Evolutionary conservation across 2,329 filamentous ascomycete species (phyloP), one percentile per base, ranked within the genome.

Genomic region (Colletotrichum noveboracense): DNA sequence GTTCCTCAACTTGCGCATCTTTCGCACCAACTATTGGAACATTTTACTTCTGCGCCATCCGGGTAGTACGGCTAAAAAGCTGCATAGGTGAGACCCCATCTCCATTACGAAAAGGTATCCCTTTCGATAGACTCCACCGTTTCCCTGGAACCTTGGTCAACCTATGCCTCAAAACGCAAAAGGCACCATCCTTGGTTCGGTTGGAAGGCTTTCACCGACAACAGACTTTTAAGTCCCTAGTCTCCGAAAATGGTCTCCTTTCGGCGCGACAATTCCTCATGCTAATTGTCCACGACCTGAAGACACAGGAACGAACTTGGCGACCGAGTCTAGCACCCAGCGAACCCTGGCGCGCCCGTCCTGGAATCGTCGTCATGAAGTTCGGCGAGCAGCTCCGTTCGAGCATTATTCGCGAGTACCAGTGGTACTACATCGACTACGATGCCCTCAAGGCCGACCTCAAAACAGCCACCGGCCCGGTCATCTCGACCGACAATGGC

Each of bases 371-470:
- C 86, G 87, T 91, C 87, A 93, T 93, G 92, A 93, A 93, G 90
- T 99, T 98, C 89, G 97, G 97, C 84, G 95, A 98, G 87, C 96
- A 99, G 90, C 93, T 99, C 82, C 95, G 95, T 78, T 96, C 95
- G 82, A 98, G 96, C 84, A 91, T 98, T 83, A 98, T 98, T 86
- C 96, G 95, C 89, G 96, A 98, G 87, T 99, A 97, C 88, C 93
- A 96, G 85, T 98, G 96, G 93, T 95, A 98, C 89, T 99, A 99
- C 88, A 98, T 99, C 86, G 94, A 95, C 87, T 99, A 99, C 87
- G 96, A 98, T 84, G 95, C 94, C 78, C 91, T 99, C 66, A 99
- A 99, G 88, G 89, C 91, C 79, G 93, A 95, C 79, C 92, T 99
- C 77, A 97, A 96, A 86, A 92, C 91, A 75, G 91, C 93, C 75